These are phyloP conservation scores for Rutidosis leptorrhynchoides DNA, from an alignment of 129 eudicot genomes.

Conservation along the genomic window DNA sequence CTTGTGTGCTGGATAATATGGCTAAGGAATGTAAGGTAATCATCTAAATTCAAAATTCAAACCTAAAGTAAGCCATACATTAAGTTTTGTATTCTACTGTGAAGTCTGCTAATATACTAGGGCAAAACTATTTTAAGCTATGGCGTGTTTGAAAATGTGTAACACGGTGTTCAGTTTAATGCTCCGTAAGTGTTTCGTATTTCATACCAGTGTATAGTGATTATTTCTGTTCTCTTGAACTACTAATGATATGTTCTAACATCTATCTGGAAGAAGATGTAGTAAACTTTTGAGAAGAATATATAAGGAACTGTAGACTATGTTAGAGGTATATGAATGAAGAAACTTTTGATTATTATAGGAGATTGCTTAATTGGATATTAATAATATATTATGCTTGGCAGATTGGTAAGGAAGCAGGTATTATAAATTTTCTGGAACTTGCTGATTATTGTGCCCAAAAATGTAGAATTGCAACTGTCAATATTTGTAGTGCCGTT, in stretches of 20 bases:
- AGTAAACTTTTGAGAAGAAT: too few species aligned
- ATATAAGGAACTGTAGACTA: too few species aligned
- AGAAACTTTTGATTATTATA: neutral
- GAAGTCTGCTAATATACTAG: conserved; percentile 1
- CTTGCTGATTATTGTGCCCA: conserved; percentile 55
- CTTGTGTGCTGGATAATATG: conserved; percentile 41
- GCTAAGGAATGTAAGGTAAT: conserved; percentile 62
- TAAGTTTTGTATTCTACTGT: conserved; percentile 2
- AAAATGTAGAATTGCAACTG: conserved; percentile 47
- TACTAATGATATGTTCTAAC: neutral
- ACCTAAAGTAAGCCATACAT: conserved; percentile 7
- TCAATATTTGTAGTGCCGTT: conserved; percentile 38
- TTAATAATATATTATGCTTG: conserved; percentile 23
- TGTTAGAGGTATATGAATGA: too few species aligned
- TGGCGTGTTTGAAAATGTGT: neutral
- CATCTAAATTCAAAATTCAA: neutral
- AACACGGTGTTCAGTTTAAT: neutral
- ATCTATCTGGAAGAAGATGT: too few species aligned
- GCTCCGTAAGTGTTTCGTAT: neutral
- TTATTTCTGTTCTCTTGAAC: neutral
- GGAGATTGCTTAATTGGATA: conserved; percentile 15
- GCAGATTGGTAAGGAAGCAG: conserved; percentile 47
- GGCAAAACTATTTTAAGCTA: neutral
- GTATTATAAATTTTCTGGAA: conserved; percentile 45
- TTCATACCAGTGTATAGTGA: neutral